Evolutionary conservation across 257 asterid species (phyloP), one percentile per base, ranked within the genome.

Genomic region (Oldenlandia corymbosa): DNA sequence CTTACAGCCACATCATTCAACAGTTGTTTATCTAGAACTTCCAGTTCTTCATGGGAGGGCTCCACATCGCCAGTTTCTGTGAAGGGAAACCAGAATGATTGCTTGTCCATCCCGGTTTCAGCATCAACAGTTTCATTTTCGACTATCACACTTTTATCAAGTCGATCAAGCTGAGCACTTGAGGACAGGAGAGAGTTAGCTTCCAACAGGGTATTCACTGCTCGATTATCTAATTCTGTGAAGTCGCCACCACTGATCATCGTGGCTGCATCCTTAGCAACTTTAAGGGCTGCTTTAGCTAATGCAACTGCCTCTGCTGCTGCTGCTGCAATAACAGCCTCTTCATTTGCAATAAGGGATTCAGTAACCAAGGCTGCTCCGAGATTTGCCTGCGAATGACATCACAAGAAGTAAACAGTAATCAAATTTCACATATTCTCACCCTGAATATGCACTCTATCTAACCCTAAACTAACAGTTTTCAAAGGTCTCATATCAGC

Each of bases 261-360:
- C 88, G 78, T 69, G 61, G 89, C 95, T 28, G 90, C 94, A 62
- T 87, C 93, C 76, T 87, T 90, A 36, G 99, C 99, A 66, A 83
- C 83, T 75, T 85, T 80, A 46, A 87, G 74, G 66, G 99, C 97
- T 53, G 87, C 93, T 74, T 84, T 87, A 65, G 99, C 97, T 62
- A 92, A 80, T 55, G 95, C 87, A 67, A 89, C 88, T 41, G 95
- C 96, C 79, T 92, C 97, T 47, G 96, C 84, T 45, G 97, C 97
- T 72, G 97, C 93, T 48, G 95, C 97, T 59, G 86, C 82, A 64
- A 89, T 77, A 37, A 77, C 75, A 54, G 94, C 83, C 74, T 87
- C 95, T 78, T 87, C 96, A 68, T 77, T 76, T 61, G 88, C 74
- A 76, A 76, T 72, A 71, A 81, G 83, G 54, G 72, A 64, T 61